phyloP scores from a whole-genome alignment of 805 yeast genomes.

The Saccharomycopsis fermentans region DNA sequence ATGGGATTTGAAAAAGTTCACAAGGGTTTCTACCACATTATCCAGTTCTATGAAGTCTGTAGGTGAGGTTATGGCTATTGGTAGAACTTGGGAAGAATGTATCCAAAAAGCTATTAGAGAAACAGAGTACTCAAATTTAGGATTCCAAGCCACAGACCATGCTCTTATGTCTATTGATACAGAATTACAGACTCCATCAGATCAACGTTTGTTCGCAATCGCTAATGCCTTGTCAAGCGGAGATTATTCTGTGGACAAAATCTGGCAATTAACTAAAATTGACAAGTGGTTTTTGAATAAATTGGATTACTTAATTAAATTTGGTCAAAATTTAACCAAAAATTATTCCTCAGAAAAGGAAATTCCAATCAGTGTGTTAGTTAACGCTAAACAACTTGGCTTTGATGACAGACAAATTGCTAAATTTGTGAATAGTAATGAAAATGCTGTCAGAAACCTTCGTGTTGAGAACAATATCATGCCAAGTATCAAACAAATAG shows the following conservation, averaged over 20 bases:
- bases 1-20: constrained; percentile 96
- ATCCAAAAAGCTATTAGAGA: constrained; percentile 96
- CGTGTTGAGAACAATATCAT: constrained; percentile 79
- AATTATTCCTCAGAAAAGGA: constrained; percentile 43
- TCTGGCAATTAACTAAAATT: constrained; percentile 83
- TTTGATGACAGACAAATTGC: constrained; percentile 97
- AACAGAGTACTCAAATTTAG: constrained; percentile 90
- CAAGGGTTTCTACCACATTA: constrained; percentile 77
- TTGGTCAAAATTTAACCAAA: constrained; percentile 51
- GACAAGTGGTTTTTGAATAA: constrained; percentile 96
- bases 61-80: constrained; percentile 98
- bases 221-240: constrained; percentile 89
- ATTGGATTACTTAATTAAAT: constrained; percentile 62
- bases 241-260: constrained; percentile 74
- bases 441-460: constrained; percentile 81
- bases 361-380: constrained; percentile 52
- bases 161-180: constrained; percentile 84
- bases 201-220: constrained; percentile 89
- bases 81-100: constrained; percentile 95
- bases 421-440: constrained; percentile 76
- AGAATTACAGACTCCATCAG: constrained; percentile 95
- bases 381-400: constrained; percentile 92
- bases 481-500: constrained; percentile 94
- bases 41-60: constrained; percentile 96
- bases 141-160: constrained; percentile 72